Conservation (phyloP, 495 filamentous ascomycete species). For the Aspergillus coremiiformis region DNA sequence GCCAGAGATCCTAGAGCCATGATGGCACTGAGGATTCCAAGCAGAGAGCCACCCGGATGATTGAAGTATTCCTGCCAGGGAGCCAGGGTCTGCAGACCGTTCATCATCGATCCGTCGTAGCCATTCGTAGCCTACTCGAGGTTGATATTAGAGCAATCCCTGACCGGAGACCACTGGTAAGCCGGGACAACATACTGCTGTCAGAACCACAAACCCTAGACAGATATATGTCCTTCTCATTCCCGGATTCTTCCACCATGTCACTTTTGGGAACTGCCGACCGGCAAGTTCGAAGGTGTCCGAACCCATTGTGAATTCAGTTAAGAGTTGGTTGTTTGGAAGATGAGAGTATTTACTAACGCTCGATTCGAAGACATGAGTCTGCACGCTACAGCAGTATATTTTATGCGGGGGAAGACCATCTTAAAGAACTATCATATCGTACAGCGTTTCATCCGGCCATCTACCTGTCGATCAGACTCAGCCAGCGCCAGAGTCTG, state of each 20-base stretch:
- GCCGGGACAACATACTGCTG: constrained; percentile 17
- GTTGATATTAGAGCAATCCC: background rate
- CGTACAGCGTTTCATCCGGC: background rate
- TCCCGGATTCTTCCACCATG: constrained; percentile 33
- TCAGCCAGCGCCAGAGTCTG: background rate
- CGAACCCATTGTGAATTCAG: constrained; percentile 24
- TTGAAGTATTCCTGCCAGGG: constrained; percentile 35
- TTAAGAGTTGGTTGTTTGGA: background rate
- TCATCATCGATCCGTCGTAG: constrained; percentile 54
- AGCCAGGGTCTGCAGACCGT: constrained; percentile 31
- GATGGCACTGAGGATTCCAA: constrained; percentile 60
- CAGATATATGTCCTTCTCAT: constrained; percentile 34
- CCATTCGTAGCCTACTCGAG: constrained; percentile 47
- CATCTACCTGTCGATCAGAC: constrained; percentile 1
- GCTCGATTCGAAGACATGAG: background rate
- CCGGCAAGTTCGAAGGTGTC: constrained; percentile 37
- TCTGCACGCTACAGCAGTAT: background rate
- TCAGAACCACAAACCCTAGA: constrained; percentile 31
- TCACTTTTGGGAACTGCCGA: constrained; percentile 32
- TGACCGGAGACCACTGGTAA: background rate
- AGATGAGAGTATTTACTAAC: background rate
- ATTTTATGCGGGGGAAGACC: background rate
- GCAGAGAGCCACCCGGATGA: constrained; percentile 43
- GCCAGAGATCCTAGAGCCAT: constrained; percentile 60
- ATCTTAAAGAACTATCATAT: background rate